A percentile compares a stretch with the other conserved stretches of the same genome.
Conservation (phyloP, 2,329 filamentous ascomycete species). For the Diaporthe ampelina region DNA sequence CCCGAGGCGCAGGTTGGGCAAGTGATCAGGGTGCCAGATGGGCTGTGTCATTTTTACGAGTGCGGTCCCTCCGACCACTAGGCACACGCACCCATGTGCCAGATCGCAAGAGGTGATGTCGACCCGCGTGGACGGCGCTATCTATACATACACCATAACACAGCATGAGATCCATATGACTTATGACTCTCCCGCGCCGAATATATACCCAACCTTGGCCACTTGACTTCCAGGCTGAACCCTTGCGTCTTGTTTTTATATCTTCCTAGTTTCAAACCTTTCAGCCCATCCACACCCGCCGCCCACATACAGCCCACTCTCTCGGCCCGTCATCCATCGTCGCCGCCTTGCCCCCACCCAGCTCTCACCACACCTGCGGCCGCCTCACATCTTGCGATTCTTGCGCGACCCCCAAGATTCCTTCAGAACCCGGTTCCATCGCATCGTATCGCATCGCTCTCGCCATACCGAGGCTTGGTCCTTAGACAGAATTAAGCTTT, state of each 20-base stretch:
- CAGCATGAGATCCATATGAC: slow-evolving; percentile 1
- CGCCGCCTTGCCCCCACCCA: slow-evolving; percentile 7
- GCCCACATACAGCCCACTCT: slow-evolving; percentile 11
- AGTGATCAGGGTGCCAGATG: slow-evolving; percentile 36
- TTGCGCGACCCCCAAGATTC: slow-evolving; percentile 7
- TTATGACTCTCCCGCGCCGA: not conserved
- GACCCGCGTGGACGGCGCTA: slow-evolving; percentile 30
- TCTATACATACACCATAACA: slow-evolving; percentile 4
- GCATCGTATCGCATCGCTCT: slow-evolving; percentile 27
- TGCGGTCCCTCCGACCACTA: slow-evolving; percentile 3
- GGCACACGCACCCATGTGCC: slow-evolving; percentile 9
- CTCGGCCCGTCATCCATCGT: slow-evolving; percentile 29
- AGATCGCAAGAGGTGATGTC: slow-evolving; percentile 26
- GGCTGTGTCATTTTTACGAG: slow-evolving; percentile 39
- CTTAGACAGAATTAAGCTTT: slow-evolving; percentile 14
- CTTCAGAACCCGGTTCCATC: slow-evolving; percentile 9
- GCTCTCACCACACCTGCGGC: slow-evolving; percentile 25
- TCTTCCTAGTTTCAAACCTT: slow-evolving; percentile 34
- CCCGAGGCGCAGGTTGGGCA: slow-evolving; percentile 36
- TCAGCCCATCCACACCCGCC: slow-evolving; percentile 20
- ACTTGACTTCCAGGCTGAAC: slow-evolving; percentile 31
- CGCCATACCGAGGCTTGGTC: not conserved
- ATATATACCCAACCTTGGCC: slow-evolving; percentile 35
- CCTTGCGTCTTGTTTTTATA: slow-evolving; percentile 38
- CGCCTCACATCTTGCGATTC: slow-evolving; percentile 20